Base-by-base conservation (phyloP, 2,329 filamentous ascomycete species). In the Onygena corvina region DNA sequence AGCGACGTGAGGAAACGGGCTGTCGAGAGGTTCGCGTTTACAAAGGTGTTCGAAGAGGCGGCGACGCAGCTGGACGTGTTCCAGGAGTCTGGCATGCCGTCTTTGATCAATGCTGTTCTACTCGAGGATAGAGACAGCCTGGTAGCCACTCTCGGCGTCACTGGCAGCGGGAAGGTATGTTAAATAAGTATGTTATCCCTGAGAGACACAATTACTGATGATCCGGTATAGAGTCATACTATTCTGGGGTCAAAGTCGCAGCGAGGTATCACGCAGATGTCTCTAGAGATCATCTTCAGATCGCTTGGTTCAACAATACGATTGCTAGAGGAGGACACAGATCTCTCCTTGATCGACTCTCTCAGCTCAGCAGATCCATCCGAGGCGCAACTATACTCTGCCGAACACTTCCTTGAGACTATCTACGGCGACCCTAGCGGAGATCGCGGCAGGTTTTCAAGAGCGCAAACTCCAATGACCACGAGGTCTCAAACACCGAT, bases 1-100 rank as follows among this genome's bases (percentile, higher is more conserved):
- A 84, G 81, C 54, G 90, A 95, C 53, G 76, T 80, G 53, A 78
- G 90, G 50, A 86, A 90, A 57, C 80, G 89, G 40, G 88, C 89
- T 1, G 80, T 95, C 30, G 92, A 98, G 66, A 87, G 84, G 62
- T 98, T 96, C 63, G 86, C 83, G 1, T 98, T 98, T 62, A 98
- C 92, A 0, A 80, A 80, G 54, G 88, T 98, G 1, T 95, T 96
- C 58, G 84, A 93, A 58, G 89, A 96, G 61, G 75, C 84, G 59
- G 81, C 87, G 1, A 79, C 77, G 4, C 92, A 98, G 62, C 72
- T 92, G 23, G 87, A 95, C 60, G 69, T 98, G 7, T 95, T 98
- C 62, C 76, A 86, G 56, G 82, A 82, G 60, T 86, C 84, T 0
- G 83, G 83, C 20, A 78, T 94, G 38, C 70, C 84, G 11, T 75